Evolutionary conservation across 805 yeast genomes (phyloP).

Genomic region (Isabelozyma rhagii): DNA sequence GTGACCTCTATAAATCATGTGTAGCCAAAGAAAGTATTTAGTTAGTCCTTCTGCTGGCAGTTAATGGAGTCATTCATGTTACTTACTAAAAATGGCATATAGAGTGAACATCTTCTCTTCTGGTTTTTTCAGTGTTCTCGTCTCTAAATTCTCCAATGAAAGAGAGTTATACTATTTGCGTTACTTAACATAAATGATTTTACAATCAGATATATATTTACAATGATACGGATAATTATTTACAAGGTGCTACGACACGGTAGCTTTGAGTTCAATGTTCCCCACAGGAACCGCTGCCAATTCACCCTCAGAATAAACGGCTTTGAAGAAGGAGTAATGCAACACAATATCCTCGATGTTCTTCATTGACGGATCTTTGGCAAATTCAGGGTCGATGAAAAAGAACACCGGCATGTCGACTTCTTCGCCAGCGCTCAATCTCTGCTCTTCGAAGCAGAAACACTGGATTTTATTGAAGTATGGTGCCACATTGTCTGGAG

Average conservation of each 20-base stretch:
- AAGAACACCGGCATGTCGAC: slow-evolving; percentile 98
- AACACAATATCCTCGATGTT: slow-evolving; percentile 85
- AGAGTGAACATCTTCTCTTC: too few relatives aligned
- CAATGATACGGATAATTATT: background rate
- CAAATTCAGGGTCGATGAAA: slow-evolving; percentile 94
- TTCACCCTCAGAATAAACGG: slow-evolving; percentile 42
- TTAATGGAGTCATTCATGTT: too few relatives aligned
- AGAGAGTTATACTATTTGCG: too few relatives aligned
- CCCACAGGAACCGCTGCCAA: slow-evolving; percentile 36
- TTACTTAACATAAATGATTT: too few relatives aligned
- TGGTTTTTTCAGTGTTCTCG: too few relatives aligned
- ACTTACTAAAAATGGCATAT: too few relatives aligned
- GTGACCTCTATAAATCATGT: too few relatives aligned
- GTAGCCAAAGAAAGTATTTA: too few relatives aligned
- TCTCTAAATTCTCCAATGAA: too few relatives aligned
- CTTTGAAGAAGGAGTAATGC: slow-evolving; percentile 88
- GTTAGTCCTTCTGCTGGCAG: too few relatives aligned
- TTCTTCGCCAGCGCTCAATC: slow-evolving; percentile 91
- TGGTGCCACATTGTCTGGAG: slow-evolving; percentile 95
- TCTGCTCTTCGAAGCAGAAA: slow-evolving; percentile 96
- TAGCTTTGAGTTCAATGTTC: slow-evolving; percentile 7
- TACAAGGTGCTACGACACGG: background rate
- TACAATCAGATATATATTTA: too few relatives aligned
- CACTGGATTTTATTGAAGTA: slow-evolving; percentile 97
- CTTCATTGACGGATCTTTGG: slow-evolving; percentile 88